A percentile compares a stretch with the other conserved stretches of the same genome.
Conservation (phyloP, 441 rosid species). For the Pelargonium australe region DNA sequence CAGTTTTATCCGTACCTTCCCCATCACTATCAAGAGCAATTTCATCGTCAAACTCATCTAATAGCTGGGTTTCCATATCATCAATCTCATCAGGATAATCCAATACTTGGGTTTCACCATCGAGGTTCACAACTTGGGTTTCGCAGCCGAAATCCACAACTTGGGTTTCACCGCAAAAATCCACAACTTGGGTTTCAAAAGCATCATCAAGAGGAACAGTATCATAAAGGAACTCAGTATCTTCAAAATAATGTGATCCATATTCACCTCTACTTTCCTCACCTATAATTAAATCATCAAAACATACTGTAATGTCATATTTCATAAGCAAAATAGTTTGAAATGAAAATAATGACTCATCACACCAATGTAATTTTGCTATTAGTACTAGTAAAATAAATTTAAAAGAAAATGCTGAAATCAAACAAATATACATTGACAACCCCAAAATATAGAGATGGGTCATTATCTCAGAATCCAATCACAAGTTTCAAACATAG, state of each 20-base stretch:
- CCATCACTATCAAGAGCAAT: slow-evolving; percentile 31
- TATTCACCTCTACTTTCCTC: slow-evolving; percentile 18
- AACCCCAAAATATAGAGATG: too few relatives aligned
- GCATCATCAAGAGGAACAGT: slow-evolving; percentile 31
- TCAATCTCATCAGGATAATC: slow-evolving; percentile 30
- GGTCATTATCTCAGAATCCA: too few relatives aligned
- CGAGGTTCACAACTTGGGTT: slow-evolving; percentile 20
- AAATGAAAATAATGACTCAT: background rate
- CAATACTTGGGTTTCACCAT: slow-evolving; percentile 35
- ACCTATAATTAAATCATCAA: slow-evolving; percentile 24
- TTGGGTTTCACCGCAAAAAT: background rate
- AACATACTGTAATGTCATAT: background rate
- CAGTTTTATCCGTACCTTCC: slow-evolving; percentile 39
- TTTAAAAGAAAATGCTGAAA: too few relatives aligned
- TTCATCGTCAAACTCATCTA: slow-evolving; percentile 33
- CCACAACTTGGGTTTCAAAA: slow-evolving; percentile 50
- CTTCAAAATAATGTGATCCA: slow-evolving; percentile 19
- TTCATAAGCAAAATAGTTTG: background rate
- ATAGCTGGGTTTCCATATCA: slow-evolving; percentile 33
- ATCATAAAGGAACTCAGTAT: slow-evolving; percentile 30
- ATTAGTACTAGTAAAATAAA: too few relatives aligned
- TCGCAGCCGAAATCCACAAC: slow-evolving; percentile 29
- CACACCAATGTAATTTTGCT: too few relatives aligned
- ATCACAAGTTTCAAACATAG: too few relatives aligned
- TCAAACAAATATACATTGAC: too few relatives aligned